phyloP scores from a whole-genome alignment of 345 rosid species.

The Rhizophora apiculata region DNA sequence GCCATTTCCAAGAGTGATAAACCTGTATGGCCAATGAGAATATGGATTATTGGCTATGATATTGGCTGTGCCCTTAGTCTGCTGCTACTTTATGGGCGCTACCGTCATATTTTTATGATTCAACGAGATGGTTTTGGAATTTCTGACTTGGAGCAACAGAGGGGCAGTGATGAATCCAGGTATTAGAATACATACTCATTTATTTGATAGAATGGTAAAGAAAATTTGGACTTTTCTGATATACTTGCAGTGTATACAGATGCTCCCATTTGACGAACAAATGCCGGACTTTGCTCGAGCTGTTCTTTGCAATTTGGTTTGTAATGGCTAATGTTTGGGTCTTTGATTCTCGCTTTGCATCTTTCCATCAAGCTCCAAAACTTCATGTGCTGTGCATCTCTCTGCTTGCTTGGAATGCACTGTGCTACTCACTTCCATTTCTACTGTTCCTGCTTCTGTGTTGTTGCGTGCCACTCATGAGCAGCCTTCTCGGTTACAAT shows the following conservation, averaged over 20 bases:
- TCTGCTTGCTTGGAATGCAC: constrained; percentile 88
- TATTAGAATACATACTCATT: constrained; percentile 20
- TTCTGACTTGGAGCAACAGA: constrained; percentile 69
- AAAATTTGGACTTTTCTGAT: not conserved
- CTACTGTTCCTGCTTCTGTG: constrained; percentile 83
- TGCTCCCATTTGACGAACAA: constrained; percentile 77
- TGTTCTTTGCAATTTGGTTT: constrained; percentile 99
- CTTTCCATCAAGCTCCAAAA: constrained; percentile 73
- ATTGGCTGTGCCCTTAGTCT: constrained; percentile 71
- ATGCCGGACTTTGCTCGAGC: constrained; percentile 85
- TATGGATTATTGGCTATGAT: constrained; percentile 85
- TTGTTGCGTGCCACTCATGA: constrained; percentile 74
- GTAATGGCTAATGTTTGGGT: constrained; percentile 99
- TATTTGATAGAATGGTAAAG: too few species aligned
- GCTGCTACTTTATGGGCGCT: constrained; percentile 74
- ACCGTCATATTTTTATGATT: constrained; percentile 37
- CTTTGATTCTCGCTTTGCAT: constrained; percentile 83
- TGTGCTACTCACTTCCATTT: constrained; percentile 89
- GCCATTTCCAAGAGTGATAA: constrained; percentile 64
- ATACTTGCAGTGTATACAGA: constrained; percentile 39
- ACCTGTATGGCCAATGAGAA: constrained; percentile 91
- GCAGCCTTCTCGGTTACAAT: constrained; percentile 86
- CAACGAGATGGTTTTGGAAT: constrained; percentile 52
- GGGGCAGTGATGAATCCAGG: constrained; percentile 78
- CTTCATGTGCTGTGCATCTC: constrained; percentile 86